Evolutionary conservation across 352 stramenopile genomes (phyloP).

Genomic region (Globisporangium polare): DNA sequence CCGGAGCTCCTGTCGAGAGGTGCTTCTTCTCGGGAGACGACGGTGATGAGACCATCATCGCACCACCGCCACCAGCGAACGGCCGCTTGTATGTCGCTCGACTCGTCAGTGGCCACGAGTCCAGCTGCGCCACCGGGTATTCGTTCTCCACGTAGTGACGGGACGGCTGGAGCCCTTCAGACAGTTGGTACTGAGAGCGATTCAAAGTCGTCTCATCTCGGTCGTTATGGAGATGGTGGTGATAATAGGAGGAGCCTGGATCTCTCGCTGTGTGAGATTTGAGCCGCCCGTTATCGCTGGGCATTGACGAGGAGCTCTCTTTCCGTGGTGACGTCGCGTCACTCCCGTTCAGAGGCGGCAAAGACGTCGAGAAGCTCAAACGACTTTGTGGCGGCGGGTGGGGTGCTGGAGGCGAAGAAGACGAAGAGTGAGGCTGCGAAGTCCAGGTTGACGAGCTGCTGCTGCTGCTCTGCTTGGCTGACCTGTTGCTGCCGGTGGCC

Average conservation of each 20-base stretch:
- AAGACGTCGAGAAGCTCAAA: background rate
- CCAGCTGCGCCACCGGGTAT: slow-evolving; percentile 28
- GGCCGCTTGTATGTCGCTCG: slow-evolving; percentile 11
- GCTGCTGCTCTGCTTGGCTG: background rate
- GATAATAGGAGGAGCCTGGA: background rate
- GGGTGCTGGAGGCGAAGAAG: background rate
- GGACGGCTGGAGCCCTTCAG: background rate
- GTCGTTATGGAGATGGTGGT: background rate
- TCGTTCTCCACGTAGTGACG: slow-evolving; percentile 12
- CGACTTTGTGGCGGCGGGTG: background rate
- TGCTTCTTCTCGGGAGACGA: background rate
- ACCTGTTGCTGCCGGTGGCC: background rate
- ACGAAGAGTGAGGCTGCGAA: background rate
- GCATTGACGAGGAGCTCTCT: background rate
- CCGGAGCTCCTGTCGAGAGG: background rate
- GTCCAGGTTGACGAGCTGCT: background rate
- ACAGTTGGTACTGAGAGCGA: too few relatives aligned
- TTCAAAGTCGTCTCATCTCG: too few relatives aligned
- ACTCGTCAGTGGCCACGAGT: slow-evolving; percentile 34
- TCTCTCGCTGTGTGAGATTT: background rate
- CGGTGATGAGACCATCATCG: background rate
- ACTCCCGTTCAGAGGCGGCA: background rate
- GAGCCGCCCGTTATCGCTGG: background rate
- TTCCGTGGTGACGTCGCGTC: background rate
- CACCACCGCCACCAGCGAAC: background rate